These are phyloP conservation scores for Globisporangium nagaii DNA, from an alignment of 352 stramenopile species.

Conservation along the genomic window DNA sequence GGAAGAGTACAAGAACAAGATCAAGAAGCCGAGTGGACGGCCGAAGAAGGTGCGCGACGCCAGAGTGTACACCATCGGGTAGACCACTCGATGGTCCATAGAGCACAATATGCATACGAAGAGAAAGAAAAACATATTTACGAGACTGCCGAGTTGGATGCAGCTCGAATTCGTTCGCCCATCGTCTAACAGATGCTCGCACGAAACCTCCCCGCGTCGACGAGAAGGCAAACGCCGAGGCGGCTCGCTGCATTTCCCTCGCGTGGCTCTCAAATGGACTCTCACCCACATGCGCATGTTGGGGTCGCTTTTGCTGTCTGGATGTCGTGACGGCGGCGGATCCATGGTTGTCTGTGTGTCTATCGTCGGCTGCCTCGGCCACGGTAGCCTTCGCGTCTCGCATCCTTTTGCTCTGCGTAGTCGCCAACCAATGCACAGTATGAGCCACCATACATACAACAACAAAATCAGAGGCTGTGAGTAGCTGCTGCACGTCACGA, in stretches of 20 bases:
- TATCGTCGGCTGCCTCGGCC: slow-evolving; percentile 45
- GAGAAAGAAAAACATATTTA: slow-evolving; percentile 4
- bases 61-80: slow-evolving; percentile 69
- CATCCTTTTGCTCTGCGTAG: slow-evolving; percentile 8
- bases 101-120: neutral
- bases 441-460: neutral
- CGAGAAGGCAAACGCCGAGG: too few species aligned
- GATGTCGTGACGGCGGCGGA: too few species aligned
- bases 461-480: too few species aligned
- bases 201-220: too few species aligned
- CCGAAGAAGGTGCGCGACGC: slow-evolving; percentile 74
- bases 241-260: neutral
- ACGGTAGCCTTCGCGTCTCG: slow-evolving; percentile 26
- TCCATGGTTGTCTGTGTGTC: slow-evolving; percentile 4
- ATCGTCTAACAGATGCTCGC: too few species aligned
- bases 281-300: too few species aligned
- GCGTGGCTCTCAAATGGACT: too few species aligned
- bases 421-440: too few species aligned
- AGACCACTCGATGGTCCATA: slow-evolving; percentile 4
- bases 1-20: slow-evolving; percentile 84
- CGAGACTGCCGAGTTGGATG: too few species aligned
- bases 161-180: too few species aligned
- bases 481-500: too few species aligned
- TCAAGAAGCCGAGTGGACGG: slow-evolving; percentile 73
- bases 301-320: too few species aligned